Base-by-base conservation (phyloP, 176 grass and related monocot genomes). In the Bolboschoenus planiculmis region DNA sequence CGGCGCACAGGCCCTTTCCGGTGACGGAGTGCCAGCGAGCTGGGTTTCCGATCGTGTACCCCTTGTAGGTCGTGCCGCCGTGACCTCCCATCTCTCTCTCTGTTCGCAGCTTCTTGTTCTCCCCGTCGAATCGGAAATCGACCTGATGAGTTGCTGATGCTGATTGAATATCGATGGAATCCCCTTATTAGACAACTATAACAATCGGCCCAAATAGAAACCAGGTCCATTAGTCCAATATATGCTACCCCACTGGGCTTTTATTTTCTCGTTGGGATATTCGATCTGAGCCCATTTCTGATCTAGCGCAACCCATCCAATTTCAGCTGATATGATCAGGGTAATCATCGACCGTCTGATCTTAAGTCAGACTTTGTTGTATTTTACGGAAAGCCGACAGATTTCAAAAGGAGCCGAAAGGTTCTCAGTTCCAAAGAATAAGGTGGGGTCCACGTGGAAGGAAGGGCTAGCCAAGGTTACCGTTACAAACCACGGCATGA, bases 51-150 rank as follows among this genome's bases (percentile, higher is more conserved):
- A 94, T 92, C 56, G 92, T 93, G 87, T 91, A 88, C 0, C 92
- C 90, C 85, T 93, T 97, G 89, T 97, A 92, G n/a, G 90, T 97
- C n/a, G 95, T 94, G 56, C 95, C 79, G 16, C 88, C 91, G 33
- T 86, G 84, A 34, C 85, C 85, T 57, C 74, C 91, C 89, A 84
- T 88, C 84, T 77, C 65, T 85, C 64, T 24, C 79, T 64, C 79
- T 76, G 20, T 21, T 81, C 35, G 21, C 58, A 80, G 56, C 24
- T 61, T 31, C 21, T 31, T 13, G 18, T 61, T 48, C 79, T 81
- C 57, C 33, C 39, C 58, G 35, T 40, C 20, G 7, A 81, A 23
- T 82, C 79, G 79, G 14, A 24, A 65, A 30, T 74, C 68, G 68
- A 74, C 51, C 46, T 31, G 72, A 50, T 7, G 13, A 50, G 14